Evolutionary conservation across 2,329 filamentous ascomycete species (phyloP).

Genomic region (Cercospora canescens): DNA sequence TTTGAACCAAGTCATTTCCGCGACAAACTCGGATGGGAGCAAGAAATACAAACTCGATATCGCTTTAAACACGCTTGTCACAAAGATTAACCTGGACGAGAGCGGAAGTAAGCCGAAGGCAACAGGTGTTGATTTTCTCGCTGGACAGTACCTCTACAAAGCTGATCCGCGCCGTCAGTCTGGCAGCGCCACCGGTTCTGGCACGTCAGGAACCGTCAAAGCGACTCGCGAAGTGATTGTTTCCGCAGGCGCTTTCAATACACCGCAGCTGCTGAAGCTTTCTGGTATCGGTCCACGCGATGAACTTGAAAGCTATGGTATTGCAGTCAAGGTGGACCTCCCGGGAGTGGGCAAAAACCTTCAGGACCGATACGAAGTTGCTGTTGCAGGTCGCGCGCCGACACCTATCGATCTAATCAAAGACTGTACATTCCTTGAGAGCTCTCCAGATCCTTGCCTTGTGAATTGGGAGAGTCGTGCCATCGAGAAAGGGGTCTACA

Average conservation of each 20-base stretch:
- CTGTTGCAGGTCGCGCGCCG: slow-evolving; percentile 46
- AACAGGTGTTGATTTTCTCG: slow-evolving; percentile 42
- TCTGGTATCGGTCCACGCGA: slow-evolving; percentile 54
- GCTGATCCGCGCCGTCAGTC: slow-evolving; percentile 36
- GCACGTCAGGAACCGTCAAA: slow-evolving; percentile 44
- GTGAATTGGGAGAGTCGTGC: background rate
- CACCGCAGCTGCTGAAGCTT: slow-evolving; percentile 54
- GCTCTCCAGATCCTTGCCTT: slow-evolving; percentile 9
- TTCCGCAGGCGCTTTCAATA: slow-evolving; percentile 50
- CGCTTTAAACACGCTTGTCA: slow-evolving; percentile 60
- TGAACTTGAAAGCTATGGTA: slow-evolving; percentile 42
- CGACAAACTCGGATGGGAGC: slow-evolving; percentile 8
- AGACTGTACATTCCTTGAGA: slow-evolving; percentile 37
- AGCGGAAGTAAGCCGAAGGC: slow-evolving; percentile 24
- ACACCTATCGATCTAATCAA: slow-evolving; percentile 40
- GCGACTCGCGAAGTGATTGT: slow-evolving; percentile 18
- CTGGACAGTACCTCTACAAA: slow-evolving; percentile 38
- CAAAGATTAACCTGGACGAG: slow-evolving; percentile 64
- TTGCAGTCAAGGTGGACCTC: slow-evolving; percentile 47
- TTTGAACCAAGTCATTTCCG: slow-evolving; percentile 1
- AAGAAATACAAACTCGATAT: slow-evolving; percentile 22
- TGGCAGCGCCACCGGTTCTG: slow-evolving; percentile 25
- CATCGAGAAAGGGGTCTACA: slow-evolving; percentile 43
- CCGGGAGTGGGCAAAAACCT: slow-evolving; percentile 54
- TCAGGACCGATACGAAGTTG: slow-evolving; percentile 50